Evolutionary conservation across 2,329 filamentous ascomycete species (phyloP).

Genomic region (Aspergillus brunneoviolaceus): DNA sequence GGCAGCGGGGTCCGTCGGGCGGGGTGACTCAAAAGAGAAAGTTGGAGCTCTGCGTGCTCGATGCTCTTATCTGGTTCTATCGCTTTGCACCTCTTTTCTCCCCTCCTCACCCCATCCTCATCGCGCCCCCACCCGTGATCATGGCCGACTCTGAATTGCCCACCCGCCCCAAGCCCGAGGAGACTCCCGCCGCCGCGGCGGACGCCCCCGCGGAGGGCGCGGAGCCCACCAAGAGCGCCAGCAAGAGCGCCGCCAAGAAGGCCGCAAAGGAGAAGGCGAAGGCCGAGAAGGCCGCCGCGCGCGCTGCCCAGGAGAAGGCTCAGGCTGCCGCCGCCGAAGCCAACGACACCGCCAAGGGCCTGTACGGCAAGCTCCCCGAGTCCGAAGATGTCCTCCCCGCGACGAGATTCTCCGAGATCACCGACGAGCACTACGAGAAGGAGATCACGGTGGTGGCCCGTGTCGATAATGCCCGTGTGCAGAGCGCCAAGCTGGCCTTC

Average conservation of each 20-base stretch:
- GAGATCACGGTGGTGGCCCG: constrained; percentile 74
- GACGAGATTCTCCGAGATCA: constrained; percentile 54
- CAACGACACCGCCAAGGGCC: constrained; percentile 62
- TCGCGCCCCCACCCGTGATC: constrained; percentile 12
- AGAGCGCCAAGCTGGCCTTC: constrained; percentile 89
- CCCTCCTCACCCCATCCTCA: not conserved
- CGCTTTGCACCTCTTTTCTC: not conserved
- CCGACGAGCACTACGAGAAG: constrained; percentile 65
- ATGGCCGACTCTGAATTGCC: constrained; percentile 44
- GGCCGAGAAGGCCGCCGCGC: constrained; percentile 70
- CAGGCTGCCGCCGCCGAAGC: constrained; percentile 65
- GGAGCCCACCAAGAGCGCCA: constrained; percentile 41
- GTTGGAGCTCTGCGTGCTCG: constrained; percentile 6
- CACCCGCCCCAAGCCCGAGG: constrained; percentile 41
- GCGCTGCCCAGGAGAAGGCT: constrained; percentile 71
- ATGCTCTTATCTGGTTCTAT: not conserved
- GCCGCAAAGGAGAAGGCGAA: constrained; percentile 88
- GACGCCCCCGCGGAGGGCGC: constrained; percentile 37
- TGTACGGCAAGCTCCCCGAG: constrained; percentile 72
- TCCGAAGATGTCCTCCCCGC: constrained; percentile 61
- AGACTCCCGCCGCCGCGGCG: constrained; percentile 28
- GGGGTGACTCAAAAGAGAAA: constrained; percentile 32
- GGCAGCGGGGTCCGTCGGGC: constrained; percentile 23
- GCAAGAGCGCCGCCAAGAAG: constrained; percentile 83
- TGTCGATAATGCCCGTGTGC: constrained; percentile 82